These are phyloP conservation scores for Castanospermum australe DNA, from an alignment of 306 rosid genomes.

Conservation along the genomic window DNA sequence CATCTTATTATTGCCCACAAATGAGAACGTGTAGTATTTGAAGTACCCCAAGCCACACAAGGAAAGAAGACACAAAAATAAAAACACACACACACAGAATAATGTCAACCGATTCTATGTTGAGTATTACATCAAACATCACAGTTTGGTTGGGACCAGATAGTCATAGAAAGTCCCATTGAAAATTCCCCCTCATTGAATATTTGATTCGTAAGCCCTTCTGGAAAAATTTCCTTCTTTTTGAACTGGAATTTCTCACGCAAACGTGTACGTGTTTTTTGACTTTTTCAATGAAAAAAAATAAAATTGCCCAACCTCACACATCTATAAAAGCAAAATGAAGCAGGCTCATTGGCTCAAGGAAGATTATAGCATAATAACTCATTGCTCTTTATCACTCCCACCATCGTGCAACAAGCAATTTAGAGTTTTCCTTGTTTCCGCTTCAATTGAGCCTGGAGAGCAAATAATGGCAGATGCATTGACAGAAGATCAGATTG, in stretches of 20 bases:
- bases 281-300: conserved; percentile 14
- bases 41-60: not conserved
- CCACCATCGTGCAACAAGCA: conserved; percentile 4
- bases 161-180: not conserved
- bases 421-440: not conserved
- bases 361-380: not conserved
- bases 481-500: conserved; percentile 78
- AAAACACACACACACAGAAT: too few species aligned
- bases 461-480: conserved; percentile 47
- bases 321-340: conserved; percentile 17
- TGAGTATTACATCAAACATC: not conserved
- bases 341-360: not conserved
- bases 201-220: not conserved
- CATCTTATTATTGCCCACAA: not conserved
- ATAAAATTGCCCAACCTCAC: not conserved
- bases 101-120: not conserved
- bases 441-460: not conserved
- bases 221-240: conserved; percentile 24
- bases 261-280: conserved; percentile 28
- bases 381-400: conserved; percentile 20
- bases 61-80: not conserved
- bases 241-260: conserved; percentile 23
- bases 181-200: conserved; percentile 22
- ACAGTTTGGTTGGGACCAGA: not conserved
- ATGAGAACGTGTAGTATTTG: not conserved